Base-by-base conservation (phyloP, 768 basidiomycete genomes). In the Mycena galopus region DNA sequence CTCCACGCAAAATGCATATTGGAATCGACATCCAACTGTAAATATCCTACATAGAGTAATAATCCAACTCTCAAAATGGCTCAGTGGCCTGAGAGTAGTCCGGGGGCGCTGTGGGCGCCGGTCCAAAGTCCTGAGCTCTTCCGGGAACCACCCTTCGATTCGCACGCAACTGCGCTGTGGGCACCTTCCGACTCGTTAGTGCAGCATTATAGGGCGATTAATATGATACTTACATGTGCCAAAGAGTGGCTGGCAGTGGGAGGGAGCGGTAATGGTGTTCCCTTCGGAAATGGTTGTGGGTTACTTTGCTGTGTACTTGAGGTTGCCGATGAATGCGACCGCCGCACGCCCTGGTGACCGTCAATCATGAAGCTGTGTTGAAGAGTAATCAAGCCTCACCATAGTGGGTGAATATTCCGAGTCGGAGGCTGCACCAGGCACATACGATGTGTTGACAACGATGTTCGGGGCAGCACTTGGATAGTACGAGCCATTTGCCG, bases 71-170 rank as follows among this genome's bases (percentile, higher is more conserved):
- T 32, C 29, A 58, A 33, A 56, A 19, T 50, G 69, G 58, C 63
- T 76, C 74, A 9, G 77, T 77, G 8, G 77, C 75, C 32, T 77
- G 77, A 25, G 64, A 21, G 51, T 77, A 77, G 42, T 77, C 68
- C 2, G 77, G 77, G 8, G 77, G 77, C 11, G 71, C 70, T 9
- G 73, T 37, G 2, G 74, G 74, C 7, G 69, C 70, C 11, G 75
- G 37, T 2, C 77, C 77, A 59, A 75, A 78, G 37, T 78, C 77
- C 65, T 78, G 77, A 14, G 65, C 62, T 67, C 77, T 39, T 35
- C 77, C 76, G 1, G 74, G 66, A 14, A 76, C 75, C 23, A 75
- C 75, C 59, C 64, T 71, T 35, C 77, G 67, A 58, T 71, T 74
- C 19, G 75, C 61, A 10, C 65, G 61, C 47, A 77, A 37, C 60